Percentiles rank a stretch among this genome's conserved stretches.
phyloP scores from a whole-genome alignment of 371 early-diverging fungal species.

The Blakeslea trispora region DNA sequence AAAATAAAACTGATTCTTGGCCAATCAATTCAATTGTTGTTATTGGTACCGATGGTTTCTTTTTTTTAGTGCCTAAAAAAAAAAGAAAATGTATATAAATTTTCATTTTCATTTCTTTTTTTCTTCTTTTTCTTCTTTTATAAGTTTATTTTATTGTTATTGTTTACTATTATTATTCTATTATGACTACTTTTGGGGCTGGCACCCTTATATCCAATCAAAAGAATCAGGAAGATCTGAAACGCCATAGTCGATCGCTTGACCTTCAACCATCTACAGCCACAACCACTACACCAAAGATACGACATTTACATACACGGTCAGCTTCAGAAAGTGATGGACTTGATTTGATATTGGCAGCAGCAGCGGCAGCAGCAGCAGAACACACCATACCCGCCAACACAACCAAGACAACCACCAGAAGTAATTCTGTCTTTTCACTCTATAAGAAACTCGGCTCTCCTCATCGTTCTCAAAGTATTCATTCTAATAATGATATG shows the following conservation, averaged over 20 bases:
- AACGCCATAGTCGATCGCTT: slow-evolving; percentile 24
- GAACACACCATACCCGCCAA: neutral
- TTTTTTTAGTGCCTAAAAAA: too few relatives aligned
- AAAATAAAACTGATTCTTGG: too few relatives aligned
- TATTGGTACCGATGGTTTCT: too few relatives aligned
- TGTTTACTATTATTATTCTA: slow-evolving; percentile 5
- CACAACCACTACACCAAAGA: slow-evolving; percentile 1
- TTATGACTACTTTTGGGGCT: slow-evolving; percentile 15
- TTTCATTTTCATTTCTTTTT: neutral
- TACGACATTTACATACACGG: slow-evolving; percentile 17
- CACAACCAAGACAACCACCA: neutral
- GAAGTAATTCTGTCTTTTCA: slow-evolving; percentile 17
- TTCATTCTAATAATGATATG: slow-evolving; percentile 6
- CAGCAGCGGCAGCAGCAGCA: neutral
- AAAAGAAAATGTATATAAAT: too few relatives aligned
- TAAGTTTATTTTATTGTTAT: slow-evolving; percentile 7
- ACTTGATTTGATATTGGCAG: slow-evolving; percentile 5
- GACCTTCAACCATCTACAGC: slow-evolving; percentile 13
- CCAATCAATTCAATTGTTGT: too few relatives aligned
- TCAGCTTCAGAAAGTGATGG: slow-evolving; percentile 26
- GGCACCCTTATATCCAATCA: slow-evolving; percentile 13
- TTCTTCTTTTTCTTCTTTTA: slow-evolving; percentile 6
- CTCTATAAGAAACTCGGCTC: slow-evolving; percentile 22
- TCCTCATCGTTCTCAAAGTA: slow-evolving; percentile 13
- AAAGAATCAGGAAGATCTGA: neutral